Evolutionary conservation across 345 rosid species (phyloP).

Genomic region (Syzygium aromaticum): DNA sequence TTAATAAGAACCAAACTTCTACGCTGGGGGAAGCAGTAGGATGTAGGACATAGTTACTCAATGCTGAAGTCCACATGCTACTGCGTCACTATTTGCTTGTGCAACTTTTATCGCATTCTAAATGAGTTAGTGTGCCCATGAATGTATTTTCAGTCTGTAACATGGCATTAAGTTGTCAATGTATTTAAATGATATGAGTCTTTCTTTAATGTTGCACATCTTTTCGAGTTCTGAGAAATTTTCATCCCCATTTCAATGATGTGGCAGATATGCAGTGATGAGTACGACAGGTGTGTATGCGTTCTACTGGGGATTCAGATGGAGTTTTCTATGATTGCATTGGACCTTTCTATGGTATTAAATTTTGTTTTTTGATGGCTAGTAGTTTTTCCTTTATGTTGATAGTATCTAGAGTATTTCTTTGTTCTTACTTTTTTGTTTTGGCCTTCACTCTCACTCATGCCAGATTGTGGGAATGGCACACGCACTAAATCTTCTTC

Average conservation of each 20-base stretch:
- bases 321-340: constrained; percentile 58
- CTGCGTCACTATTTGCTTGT: neutral
- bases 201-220: no score
- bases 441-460: constrained; percentile 10
- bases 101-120: neutral
- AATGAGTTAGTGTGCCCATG: neutral
- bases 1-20: neutral
- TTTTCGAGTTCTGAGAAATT: neutral
- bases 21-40: neutral
- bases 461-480: constrained; percentile 87
- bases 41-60: neutral
- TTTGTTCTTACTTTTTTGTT: neutral
- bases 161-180: neutral
- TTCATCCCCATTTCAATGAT: constrained; percentile 1
- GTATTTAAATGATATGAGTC: neutral
- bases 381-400: neutral
- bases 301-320: constrained; percentile 81
- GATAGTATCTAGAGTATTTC: neutral
- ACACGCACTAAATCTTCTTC: constrained; percentile 80
- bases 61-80: neutral
- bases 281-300: constrained; percentile 74
- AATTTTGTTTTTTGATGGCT: constrained; percentile 1
- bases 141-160: neutral
- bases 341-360: constrained; percentile 80
- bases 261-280: constrained; percentile 72